Evolutionary conservation across 2,329 filamentous ascomycete species (phyloP), one percentile per base, ranked within the genome.

Genomic region (Fonsecaea multimorphosa): DNA sequence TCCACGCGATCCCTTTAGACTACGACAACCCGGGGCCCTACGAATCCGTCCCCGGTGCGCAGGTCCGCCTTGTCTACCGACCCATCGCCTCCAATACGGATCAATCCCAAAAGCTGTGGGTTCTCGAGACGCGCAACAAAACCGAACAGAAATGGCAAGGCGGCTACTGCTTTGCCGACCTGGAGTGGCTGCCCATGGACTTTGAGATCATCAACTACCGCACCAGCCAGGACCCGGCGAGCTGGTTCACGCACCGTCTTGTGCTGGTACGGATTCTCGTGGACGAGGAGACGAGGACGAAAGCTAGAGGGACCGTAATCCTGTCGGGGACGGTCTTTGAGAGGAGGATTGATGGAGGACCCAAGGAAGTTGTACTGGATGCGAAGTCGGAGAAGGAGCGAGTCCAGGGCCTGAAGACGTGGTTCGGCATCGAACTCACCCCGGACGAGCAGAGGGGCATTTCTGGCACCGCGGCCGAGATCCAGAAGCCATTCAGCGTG

Each of bases 121-220:
- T 67, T 24, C 64, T 68, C 16, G 66, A 68, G 32, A 66, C 62
- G 3, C 59, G 62, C 19, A 68, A 68, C 24, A 67, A 44, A 2
- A 57, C 66, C 2, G 40, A 63, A 22, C 53, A 64, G 6, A 51
- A 40, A 3, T 93, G 89, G 86, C 79, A 82, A 24, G 79, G 84
- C 1, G 84, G 82, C 55, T 91, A 91, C 74, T 85, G 83, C 67
- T 93, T 92, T 74, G 83, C 84, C 1, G 86, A 90, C 66, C 79
- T 83, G 16, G 88, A 91, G 75, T 91, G 89, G 74, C 74, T 86
- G 36, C 83, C 82, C 3, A 75, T 79, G 51, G 89, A 91, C 75
- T 91, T 87, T 71, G 82, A 81, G 38, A 78, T 88, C 5, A 81
- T 89, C 79, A 90, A 86, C 74, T 85, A 80, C 70, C 84, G 74